phyloP scores from a whole-genome alignment of 176 grass and related monocot species.

The Aegilops sharonensis region DNA sequence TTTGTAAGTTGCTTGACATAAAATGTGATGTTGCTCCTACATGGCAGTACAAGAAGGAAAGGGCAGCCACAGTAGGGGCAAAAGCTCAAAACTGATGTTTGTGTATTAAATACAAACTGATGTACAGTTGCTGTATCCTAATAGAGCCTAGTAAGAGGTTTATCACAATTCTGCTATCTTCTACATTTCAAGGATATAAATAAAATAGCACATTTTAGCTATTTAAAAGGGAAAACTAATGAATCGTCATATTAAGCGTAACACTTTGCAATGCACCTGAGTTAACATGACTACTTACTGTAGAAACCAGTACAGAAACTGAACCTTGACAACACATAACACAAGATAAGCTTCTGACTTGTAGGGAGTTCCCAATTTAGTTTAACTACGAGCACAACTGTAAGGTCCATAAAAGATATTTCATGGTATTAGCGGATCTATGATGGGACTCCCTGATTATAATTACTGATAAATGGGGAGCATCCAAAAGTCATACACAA shows the following conservation, averaged over 20 bases:
- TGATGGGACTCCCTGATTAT: not conserved
- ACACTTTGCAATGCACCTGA: too few species aligned
- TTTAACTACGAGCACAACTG: not conserved
- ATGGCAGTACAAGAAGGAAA: not conserved
- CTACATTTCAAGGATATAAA: too few species aligned
- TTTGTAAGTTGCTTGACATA: not conserved
- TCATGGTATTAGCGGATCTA: not conserved
- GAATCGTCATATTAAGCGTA: too few species aligned
- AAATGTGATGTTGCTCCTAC: not conserved
- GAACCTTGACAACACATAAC: not conserved
- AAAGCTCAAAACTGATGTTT: not conserved
- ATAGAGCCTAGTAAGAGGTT: not conserved
- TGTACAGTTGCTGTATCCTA: not conserved
- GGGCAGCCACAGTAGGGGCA: not conserved
- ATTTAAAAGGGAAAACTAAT: too few species aligned
- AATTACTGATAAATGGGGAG: not conserved
- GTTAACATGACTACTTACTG: not conserved
- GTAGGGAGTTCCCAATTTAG: not conserved
- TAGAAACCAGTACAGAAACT: not conserved
- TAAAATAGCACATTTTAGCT: too few species aligned
- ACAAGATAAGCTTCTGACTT: not conserved
- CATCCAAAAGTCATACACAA: conserved; percentile 16
- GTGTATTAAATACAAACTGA: not conserved
- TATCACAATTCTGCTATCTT: not conserved
- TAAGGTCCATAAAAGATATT: not conserved